Conservation (phyloP, 2,329 filamentous ascomycete genomes). For the Bipolaris victoriae region DNA sequence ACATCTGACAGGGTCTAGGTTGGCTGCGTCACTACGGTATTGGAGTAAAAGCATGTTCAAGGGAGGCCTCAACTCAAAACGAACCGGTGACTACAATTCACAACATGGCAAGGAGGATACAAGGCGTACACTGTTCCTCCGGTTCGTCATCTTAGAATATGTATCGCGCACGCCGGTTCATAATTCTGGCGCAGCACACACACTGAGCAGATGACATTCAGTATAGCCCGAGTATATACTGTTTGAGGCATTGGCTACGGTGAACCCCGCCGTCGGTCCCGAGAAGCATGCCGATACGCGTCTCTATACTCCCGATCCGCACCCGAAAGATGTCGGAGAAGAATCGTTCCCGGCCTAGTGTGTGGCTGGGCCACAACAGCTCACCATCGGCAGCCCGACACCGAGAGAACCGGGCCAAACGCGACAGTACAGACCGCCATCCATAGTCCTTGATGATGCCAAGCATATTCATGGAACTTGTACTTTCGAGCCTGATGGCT, state of each 20-base stretch:
- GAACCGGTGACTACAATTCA: constrained; percentile 11
- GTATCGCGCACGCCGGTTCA: constrained; percentile 16
- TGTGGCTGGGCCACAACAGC: constrained; percentile 12
- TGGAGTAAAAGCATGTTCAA: neutral
- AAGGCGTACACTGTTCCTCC: neutral
- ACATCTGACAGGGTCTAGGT: constrained; percentile 2
- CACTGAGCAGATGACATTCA: constrained; percentile 4
- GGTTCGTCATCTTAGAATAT: neutral
- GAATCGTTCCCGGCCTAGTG: constrained; percentile 5
- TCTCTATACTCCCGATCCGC: neutral
- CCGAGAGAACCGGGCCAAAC: constrained; percentile 3
- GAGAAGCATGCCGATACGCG: constrained; percentile 2
- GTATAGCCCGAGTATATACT: constrained; percentile 5
- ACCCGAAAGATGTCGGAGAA: constrained; percentile 1
- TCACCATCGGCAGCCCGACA: constrained; percentile 2
- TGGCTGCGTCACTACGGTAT: neutral
- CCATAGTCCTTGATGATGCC: constrained; percentile 7
- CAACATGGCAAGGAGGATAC: constrained; percentile 1
- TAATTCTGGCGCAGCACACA: constrained; percentile 8
- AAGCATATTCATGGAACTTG: constrained; percentile 1
- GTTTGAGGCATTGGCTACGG: constrained; percentile 2
- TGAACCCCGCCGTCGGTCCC: constrained; percentile 6
- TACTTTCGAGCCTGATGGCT: neutral
- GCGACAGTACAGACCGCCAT: constrained; percentile 5
- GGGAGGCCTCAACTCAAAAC: constrained; percentile 7